Conservation (phyloP, 257 asterid genomes). For the Lycium barbarum region DNA sequence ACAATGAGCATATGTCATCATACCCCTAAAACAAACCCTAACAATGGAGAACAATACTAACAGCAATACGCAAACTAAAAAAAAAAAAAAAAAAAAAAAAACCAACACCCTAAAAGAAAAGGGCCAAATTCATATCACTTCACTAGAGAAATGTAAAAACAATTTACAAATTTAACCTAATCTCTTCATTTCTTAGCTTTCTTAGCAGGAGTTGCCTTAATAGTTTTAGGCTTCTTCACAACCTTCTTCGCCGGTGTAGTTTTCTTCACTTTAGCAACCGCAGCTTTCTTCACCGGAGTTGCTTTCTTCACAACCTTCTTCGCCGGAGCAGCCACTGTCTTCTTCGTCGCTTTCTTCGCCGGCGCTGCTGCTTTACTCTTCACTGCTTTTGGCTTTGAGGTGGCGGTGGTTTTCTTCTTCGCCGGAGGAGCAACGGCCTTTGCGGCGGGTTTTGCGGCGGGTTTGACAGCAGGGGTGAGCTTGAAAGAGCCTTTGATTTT, state of each 20-base stretch:
- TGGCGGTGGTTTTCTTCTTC: background rate
- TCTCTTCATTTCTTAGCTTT: constrained; percentile 23
- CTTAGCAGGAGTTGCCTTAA: constrained; percentile 22
- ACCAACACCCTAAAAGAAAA: too few species aligned
- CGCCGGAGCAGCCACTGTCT: constrained; percentile 23
- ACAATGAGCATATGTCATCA: too few species aligned
- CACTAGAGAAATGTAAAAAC: too few species aligned
- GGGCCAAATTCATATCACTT: too few species aligned
- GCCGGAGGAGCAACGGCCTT: too few species aligned
- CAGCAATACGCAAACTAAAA: too few species aligned
- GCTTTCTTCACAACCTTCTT: constrained; percentile 25
- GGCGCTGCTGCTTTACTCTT: constrained; percentile 32
- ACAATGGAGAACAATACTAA: too few species aligned
- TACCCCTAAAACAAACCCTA: too few species aligned
- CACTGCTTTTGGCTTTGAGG: constrained; percentile 45
- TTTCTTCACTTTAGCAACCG: constrained; percentile 30
- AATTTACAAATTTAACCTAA: too few species aligned
- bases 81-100: too few species aligned
- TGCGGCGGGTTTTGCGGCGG: constrained; percentile 3
- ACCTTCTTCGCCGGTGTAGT: constrained; percentile 10
- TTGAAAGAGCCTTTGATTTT: constrained; percentile 64
- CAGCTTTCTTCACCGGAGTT: constrained; percentile 28
- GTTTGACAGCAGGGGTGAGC: constrained; percentile 33
- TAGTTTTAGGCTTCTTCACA: constrained; percentile 29
- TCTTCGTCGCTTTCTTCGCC: constrained; percentile 35